phyloP scores from a whole-genome alignment of 108 stramenopile genomes.

The Bacterosira constricta region DNA sequence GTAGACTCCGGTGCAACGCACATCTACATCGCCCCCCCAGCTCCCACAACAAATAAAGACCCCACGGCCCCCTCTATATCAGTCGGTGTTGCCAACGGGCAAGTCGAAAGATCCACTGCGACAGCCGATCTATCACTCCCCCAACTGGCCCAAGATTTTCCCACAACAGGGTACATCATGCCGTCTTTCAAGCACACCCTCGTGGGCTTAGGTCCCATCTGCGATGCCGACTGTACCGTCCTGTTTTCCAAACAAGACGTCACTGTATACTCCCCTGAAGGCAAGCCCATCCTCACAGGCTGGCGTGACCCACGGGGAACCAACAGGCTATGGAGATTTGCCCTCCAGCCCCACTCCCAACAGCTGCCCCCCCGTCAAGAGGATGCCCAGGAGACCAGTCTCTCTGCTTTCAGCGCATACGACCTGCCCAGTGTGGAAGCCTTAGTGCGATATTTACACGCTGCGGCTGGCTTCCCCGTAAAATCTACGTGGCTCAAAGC shows the following conservation, averaged over 20 bases:
- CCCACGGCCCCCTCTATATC: neutral
- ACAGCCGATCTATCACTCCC: neutral
- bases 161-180: conserved; percentile 5
- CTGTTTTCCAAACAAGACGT: neutral
- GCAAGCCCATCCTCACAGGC: neutral
- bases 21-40: neutral
- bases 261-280: neutral
- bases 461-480: no score
- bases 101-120: neutral
- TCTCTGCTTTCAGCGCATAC: no score
- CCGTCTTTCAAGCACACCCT: conserved; percentile 11
- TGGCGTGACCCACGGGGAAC: no score
- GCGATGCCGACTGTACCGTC: neutral
- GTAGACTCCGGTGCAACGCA: neutral
- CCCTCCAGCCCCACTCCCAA: no score
- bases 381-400: no score
- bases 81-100: neutral
- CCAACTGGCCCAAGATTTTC: neutral
- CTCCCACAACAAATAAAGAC: neutral
- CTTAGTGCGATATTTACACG: no score
- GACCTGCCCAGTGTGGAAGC: no score
- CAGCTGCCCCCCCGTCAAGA: no score
- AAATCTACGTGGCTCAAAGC: no score
- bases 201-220: neutral
- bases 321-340: no score